Evolutionary conservation across 2,329 filamentous ascomycete genomes (phyloP), one percentile per base, ranked within the genome.

Genomic region (Fusarium drepaniforme): DNA sequence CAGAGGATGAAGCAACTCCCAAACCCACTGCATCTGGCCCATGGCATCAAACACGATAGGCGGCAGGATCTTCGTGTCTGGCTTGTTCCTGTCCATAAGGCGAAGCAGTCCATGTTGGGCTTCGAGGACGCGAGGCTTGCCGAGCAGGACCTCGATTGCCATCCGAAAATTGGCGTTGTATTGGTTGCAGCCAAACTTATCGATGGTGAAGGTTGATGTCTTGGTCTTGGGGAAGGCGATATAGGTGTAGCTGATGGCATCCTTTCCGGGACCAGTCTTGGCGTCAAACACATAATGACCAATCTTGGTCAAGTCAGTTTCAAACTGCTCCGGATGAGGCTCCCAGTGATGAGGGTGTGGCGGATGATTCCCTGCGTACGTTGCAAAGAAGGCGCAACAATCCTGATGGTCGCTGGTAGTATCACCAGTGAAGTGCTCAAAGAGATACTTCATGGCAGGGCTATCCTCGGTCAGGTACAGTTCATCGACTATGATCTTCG

Each of bases 101-200:
- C 59, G 58, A 16, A 78, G 74, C 7, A 79, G 21, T 9, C 65
- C 59, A 46, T 78, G 74, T 21, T 79, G 75, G n/a, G 63, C 63
- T 7, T 33, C 4, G 30, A 13, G 25, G n/a, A 1, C 42, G 23
- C 23, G 18, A 1, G 70, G 65, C 2, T 15, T 64, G 2, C 79
- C 80, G 4, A 78, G 58, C 6, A 83, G 44, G 7, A 82, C 75
- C 5, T 82, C 78, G 8, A 80, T 69, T 0, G 78, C 75, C 1
- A 75, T 74, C 33, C 61, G 70, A 21, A 83, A 59, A 30, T 78
- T 77, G 0, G 61, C 62, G 44, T 76, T 77, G 66, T 76, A 82
- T 53, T 80, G 77, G 51, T 81, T 76, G 15, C 75, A 72, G 3
- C 71, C 79, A 69, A 77, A 82, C 4, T 56, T 53, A 5, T 59